These are phyloP conservation scores for Ligustrum vulgare DNA, from an alignment of 257 asterid species.

Conservation along the genomic window DNA sequence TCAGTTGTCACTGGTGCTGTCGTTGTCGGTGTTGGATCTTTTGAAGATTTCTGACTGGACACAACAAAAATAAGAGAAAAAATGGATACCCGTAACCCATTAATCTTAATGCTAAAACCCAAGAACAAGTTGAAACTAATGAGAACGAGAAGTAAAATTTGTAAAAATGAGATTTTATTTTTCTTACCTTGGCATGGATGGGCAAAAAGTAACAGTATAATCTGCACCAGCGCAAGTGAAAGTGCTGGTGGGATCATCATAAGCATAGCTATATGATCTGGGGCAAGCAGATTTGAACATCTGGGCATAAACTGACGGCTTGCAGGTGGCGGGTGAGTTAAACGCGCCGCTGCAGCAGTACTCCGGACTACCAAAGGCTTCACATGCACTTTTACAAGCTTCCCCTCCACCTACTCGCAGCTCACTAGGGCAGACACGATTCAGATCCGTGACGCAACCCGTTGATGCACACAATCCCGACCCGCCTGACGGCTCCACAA, in stretches of 20 bases:
- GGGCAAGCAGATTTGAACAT: constrained; percentile 85
- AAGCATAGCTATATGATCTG: constrained; percentile 90
- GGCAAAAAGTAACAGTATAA: constrained; percentile 82
- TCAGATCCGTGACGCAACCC: constrained; percentile 92
- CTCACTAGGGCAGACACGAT: constrained; percentile 86
- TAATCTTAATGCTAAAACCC: neutral
- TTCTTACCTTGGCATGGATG: constrained; percentile 73
- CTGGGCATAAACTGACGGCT: constrained; percentile 79
- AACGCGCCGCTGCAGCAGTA: constrained; percentile 93
- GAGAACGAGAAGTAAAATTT: neutral
- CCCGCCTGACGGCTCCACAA: constrained; percentile 80
- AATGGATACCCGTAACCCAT: neutral
- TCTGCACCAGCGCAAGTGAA: constrained; percentile 91
- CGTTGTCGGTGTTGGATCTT: constrained; percentile 58
- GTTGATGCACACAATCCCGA: constrained; percentile 92
- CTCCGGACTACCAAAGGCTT: constrained; percentile 76
- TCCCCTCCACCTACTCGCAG: constrained; percentile 58
- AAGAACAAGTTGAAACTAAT: no score
- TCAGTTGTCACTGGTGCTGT: constrained; percentile 29
- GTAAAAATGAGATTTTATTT: no score
- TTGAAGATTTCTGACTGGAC: constrained; percentile 86
- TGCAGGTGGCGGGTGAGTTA: constrained; percentile 73
- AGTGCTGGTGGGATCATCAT: constrained; percentile 94
- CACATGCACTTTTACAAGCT: constrained; percentile 93
- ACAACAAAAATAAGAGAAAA: constrained; percentile 3